Evolutionary conservation across 2,329 filamentous ascomycete species (phyloP).

Genomic region (Pestalotiopsis sp.): DNA sequence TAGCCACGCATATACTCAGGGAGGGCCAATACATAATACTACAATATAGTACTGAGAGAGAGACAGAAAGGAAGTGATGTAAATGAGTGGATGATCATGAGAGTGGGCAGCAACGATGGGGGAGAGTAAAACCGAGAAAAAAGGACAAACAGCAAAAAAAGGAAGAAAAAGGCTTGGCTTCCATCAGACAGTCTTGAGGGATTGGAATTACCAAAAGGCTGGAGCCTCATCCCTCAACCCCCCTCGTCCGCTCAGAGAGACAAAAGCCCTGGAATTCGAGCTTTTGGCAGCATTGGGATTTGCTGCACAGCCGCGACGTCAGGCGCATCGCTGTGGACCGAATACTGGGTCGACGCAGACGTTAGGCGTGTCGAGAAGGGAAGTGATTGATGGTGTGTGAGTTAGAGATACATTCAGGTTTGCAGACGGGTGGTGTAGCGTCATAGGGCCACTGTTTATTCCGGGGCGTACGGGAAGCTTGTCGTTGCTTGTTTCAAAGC

Average conservation of each 20-base stretch:
- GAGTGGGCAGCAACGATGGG: neutral
- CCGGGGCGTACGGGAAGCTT: neutral
- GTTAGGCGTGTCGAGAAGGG: slow-evolving; percentile 1
- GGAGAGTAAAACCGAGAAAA: neutral
- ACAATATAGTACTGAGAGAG: neutral
- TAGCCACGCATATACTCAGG: neutral
- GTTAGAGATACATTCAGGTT: neutral
- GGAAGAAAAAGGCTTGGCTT: neutral
- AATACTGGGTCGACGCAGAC: neutral
- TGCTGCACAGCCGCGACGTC: slow-evolving; percentile 10
- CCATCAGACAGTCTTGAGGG: neutral
- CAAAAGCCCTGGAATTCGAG: neutral
- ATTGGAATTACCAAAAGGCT: neutral
- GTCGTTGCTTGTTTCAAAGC: slow-evolving; percentile 4
- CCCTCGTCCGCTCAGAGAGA: neutral
- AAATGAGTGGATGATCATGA: neutral
- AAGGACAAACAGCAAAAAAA: neutral
- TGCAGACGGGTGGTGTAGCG: neutral
- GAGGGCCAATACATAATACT: slow-evolving; percentile 4
- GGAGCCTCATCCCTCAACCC: neutral
- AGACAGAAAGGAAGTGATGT: neutral
- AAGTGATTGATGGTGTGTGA: neutral
- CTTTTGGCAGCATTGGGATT: slow-evolving; percentile 1
- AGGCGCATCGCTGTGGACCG: slow-evolving; percentile 3
- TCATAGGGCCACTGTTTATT: slow-evolving; percentile 5